Base-by-base conservation (phyloP, 2,329 filamentous ascomycete genomes). In the Sporothrix schenckii region DNA sequence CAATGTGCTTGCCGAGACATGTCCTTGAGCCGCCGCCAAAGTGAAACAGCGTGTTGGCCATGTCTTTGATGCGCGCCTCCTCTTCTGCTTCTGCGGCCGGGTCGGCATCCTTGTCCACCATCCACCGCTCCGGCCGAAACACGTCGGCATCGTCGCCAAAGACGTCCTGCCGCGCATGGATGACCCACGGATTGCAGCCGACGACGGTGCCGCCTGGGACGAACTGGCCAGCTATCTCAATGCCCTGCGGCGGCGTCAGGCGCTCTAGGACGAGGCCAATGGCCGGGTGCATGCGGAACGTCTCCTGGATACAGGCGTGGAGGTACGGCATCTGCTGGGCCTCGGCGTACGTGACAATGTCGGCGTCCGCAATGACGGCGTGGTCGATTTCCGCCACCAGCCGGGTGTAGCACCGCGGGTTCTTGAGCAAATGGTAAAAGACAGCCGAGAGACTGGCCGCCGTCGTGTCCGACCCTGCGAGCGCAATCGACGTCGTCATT, bases 301-400 rank as follows among this genome's bases (percentile, higher is more conserved):
- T 80, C 73, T 86, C 85, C 65, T 81, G 81, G 44, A 86, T 80
- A 3, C 81, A 80, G 0, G 84, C 84, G 70, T 83, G 80, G 3
- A 87, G 77, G 70, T 84, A 86, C 0, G 80, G 79, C 13, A 85
- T 76, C 9, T 75, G 74, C n/a, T 78, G 77, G 0, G 56, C 56
- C 16, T 68, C 69, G 39, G 21, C 24, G 27, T 27, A 69, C 2
- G 58, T 50, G 21, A 68, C 54, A 10, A 71, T 68, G 24, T 27
- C 49, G 19, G 34, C n/a, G 6, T 50, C 53, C 21, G 21, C 30
- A 49, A 47, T 6, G 47, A 49, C 27, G 14, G 58, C 61, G 39
- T 14, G 16, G 34, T 69, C 63, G 3, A 71, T 52, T 30, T 72
- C 71, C 3, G 47, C 24, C n/a, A 66, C 21, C 5, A 72, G 56